These are phyloP conservation scores for Oldenlandia corymbosa DNA, from an alignment of 257 asterid genomes.

Conservation along the genomic window DNA sequence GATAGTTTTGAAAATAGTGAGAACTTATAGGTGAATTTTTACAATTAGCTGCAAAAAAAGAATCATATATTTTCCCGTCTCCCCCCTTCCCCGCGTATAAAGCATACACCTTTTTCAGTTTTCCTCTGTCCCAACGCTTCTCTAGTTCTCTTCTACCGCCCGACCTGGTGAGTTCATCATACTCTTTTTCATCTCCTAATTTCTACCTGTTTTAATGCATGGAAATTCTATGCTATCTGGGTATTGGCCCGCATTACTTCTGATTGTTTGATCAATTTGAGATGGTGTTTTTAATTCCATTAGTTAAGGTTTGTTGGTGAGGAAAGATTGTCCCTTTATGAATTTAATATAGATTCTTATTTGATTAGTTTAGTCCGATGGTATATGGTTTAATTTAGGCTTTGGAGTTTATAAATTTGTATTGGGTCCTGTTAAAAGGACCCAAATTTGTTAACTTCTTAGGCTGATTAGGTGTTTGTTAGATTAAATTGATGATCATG, in stretches of 20 bases:
- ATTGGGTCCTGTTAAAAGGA: no score
- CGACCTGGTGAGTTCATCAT: background rate
- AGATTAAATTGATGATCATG: background rate
- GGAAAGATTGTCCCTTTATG: background rate
- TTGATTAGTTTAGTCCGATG: no score
- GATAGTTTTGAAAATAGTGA: no score
- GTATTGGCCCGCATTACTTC: background rate
- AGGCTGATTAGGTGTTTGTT: background rate
- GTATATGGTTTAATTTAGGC: no score
- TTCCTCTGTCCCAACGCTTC: no score
- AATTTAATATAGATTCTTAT: no score
- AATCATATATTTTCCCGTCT: no score
- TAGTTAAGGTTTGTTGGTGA: background rate
- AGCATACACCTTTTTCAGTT: background rate
- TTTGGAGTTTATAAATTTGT: no score
- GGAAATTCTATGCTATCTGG: background rate
- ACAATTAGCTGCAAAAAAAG: no score
- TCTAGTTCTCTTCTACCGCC: background rate
- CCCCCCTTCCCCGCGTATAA: background rate
- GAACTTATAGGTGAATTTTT: no score
- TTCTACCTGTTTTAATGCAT: background rate
- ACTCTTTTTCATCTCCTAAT: background rate
- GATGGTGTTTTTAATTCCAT: background rate
- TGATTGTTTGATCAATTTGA: background rate
- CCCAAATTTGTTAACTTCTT: no score